Evolutionary conservation across 257 asterid genomes (phyloP).

Genomic region (Salvia hispanica): DNA sequence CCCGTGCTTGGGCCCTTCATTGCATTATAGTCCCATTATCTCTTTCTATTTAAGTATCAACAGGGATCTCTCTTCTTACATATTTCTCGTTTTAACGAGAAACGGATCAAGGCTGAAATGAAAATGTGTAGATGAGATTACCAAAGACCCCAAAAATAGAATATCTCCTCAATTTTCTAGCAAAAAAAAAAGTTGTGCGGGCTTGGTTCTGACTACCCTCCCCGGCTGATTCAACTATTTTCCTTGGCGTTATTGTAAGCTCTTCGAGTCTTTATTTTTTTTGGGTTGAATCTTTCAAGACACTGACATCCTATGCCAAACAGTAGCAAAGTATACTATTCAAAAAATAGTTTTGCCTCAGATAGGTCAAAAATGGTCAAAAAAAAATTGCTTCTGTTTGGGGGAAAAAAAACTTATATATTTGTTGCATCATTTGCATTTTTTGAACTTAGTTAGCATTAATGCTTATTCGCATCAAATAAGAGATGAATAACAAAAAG

Average conservation of each 20-base stretch:
- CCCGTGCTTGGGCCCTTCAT: conserved; percentile 5
- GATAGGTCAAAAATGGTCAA: background rate
- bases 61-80: background rate
- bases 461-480: background rate
- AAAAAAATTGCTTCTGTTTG: background rate
- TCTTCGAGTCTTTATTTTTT: background rate
- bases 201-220: background rate
- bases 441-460: background rate
- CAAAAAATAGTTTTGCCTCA: background rate
- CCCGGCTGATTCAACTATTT: background rate
- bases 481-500: background rate
- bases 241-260: background rate
- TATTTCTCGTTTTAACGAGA: background rate
- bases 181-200: background rate
- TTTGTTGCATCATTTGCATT: background rate
- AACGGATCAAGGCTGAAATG: background rate
- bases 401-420: background rate
- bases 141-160: conserved; percentile 3
- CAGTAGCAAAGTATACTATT: background rate
- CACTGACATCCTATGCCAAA: background rate
- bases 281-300: background rate
- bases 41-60: background rate
- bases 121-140: background rate
- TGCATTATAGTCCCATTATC: background rate
- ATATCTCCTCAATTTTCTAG: conserved; percentile 5